Conservation (phyloP, 2,329 filamentous ascomycete species). For the Ophiosphaerella narmari region DNA sequence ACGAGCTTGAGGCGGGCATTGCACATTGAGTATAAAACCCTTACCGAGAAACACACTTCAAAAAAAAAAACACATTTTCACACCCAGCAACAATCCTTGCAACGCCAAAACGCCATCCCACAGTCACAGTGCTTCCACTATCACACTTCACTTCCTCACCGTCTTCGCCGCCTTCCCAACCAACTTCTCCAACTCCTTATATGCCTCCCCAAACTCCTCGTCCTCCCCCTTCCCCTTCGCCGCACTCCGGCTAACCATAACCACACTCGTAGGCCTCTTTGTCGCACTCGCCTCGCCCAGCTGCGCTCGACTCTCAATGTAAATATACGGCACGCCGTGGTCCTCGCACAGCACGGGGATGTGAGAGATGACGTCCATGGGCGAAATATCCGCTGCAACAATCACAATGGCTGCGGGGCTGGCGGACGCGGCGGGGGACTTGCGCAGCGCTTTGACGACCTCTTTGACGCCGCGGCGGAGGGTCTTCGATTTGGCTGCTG, state of each 20-base stretch:
- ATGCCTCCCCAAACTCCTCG: conserved; percentile 57
- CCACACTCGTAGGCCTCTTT: conserved; percentile 94
- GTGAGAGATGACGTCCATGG: conserved; percentile 98
- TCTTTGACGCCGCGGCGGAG: conserved; percentile 99
- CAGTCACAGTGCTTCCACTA: neutral
- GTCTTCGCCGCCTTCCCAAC: conserved; percentile 63
- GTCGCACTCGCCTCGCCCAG: conserved; percentile 91
- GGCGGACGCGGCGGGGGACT: conserved; percentile 73
- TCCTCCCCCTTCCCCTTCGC: conserved; percentile 48
- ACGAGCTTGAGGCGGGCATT: too few relatives aligned
- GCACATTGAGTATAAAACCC: too few relatives aligned
- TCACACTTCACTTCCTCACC: conserved; percentile 54
- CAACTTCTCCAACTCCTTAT: conserved; percentile 62
- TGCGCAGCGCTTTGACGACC: conserved; percentile 97
- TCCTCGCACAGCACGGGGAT: conserved; percentile 98
- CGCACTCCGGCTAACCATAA: conserved; percentile 67
- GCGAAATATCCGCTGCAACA: conserved; percentile 95
- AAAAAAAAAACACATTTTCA: too few relatives aligned
- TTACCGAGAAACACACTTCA: too few relatives aligned
- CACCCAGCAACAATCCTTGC: too few relatives aligned
- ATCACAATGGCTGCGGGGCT: conserved; percentile 75
- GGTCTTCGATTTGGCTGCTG: conserved; percentile 92
- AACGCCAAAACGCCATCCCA: too few relatives aligned
- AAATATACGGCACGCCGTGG: conserved; percentile 96
- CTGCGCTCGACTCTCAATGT: conserved; percentile 89